phyloP scores from a whole-genome alignment of 2,329 filamentous ascomycete species.

The Raffaelea deltoideospora region DNA sequence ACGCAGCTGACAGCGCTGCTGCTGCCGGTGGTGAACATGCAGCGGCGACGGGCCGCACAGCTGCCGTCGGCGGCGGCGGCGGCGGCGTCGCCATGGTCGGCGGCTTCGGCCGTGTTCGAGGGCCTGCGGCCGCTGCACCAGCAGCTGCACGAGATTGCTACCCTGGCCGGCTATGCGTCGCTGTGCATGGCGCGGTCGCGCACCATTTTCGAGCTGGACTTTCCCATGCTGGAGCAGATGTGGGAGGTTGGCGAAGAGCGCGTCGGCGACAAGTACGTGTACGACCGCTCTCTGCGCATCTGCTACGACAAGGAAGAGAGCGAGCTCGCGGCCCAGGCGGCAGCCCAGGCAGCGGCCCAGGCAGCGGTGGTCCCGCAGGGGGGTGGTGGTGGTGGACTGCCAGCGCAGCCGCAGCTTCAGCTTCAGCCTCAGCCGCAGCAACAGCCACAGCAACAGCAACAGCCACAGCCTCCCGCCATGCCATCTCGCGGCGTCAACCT shows the following conservation, averaged over 20 bases:
- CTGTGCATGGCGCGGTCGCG: slow-evolving; percentile 15
- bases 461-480: background rate
- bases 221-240: slow-evolving; percentile 13
- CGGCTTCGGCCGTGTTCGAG: no score
- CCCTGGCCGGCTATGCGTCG: slow-evolving; percentile 16
- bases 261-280: slow-evolving; percentile 1
- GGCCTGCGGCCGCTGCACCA: no score
- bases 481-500: no score
- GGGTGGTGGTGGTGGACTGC: no score
- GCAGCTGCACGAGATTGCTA: slow-evolving; percentile 17
- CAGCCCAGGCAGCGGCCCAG: no score
- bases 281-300: slow-evolving; percentile 3
- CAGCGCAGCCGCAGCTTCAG: no score
- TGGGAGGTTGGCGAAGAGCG: slow-evolving; percentile 12
- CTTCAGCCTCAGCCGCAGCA: background rate
- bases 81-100: slow-evolving; percentile 6
- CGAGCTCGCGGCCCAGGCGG: no score
- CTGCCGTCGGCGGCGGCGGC: background rate
- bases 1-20: slow-evolving; percentile 18
- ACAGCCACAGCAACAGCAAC: background rate
- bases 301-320: no score
- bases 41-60: slow-evolving; percentile 12
- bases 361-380: no score
- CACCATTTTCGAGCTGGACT: slow-evolving; percentile 16
- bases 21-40: slow-evolving; percentile 19